Evolutionary conservation across 2,329 filamentous ascomycete species (phyloP).

Genomic region (Colletotrichum gigasporum): DNA sequence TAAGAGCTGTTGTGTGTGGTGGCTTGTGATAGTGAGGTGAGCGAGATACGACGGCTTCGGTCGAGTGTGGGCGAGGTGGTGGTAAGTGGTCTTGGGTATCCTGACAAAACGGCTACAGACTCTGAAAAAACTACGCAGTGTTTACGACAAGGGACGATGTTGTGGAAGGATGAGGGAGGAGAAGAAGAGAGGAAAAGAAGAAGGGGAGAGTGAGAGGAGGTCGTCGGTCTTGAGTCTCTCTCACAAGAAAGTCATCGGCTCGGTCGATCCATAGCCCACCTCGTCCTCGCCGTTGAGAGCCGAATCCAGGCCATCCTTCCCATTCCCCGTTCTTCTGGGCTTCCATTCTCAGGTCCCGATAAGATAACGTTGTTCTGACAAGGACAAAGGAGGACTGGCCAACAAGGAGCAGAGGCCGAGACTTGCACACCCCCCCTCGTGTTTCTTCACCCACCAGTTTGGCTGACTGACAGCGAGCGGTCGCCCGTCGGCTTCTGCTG

Average conservation of each 20-base stretch:
- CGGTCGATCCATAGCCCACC: constrained; percentile 22
- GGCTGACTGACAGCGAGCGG: background rate
- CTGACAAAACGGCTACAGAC: background rate
- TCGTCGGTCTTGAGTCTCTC: background rate
- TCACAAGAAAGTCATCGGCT: background rate
- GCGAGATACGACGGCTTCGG: background rate
- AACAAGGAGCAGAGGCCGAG: background rate
- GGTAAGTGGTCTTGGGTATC: background rate
- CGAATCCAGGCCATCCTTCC: constrained; percentile 1
- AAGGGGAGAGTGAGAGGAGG: background rate
- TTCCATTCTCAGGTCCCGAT: constrained; percentile 12
- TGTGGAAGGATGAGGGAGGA: background rate
- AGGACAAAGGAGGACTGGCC: constrained; percentile 1
- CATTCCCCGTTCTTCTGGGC: constrained; percentile 5
- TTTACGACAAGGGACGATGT: no score
- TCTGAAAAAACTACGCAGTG: background rate
- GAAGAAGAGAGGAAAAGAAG: background rate
- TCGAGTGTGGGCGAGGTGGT: background rate
- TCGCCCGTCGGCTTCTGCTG: background rate
- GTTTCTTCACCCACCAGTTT: background rate
- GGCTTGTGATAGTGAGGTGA: background rate
- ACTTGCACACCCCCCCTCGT: constrained; percentile 1
- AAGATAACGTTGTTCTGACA: constrained; percentile 22
- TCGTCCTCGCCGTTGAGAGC: background rate
- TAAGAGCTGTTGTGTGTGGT: background rate